These are phyloP conservation scores for Chaetothyriales sp. DNA, from an alignment of 2,329 filamentous ascomycete species.

Conservation along the genomic window DNA sequence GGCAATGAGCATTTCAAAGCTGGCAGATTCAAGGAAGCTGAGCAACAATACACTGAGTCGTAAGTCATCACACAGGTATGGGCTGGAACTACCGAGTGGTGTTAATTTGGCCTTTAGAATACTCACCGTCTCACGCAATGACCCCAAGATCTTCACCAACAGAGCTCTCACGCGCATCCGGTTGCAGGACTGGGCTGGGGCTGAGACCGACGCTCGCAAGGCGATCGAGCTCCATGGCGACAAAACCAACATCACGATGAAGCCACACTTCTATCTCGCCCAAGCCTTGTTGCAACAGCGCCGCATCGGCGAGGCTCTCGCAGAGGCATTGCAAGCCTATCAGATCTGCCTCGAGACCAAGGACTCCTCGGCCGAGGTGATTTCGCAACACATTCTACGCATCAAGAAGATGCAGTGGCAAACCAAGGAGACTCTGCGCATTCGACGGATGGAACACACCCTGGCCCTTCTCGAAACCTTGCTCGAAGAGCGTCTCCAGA, in stretches of 20 bases:
- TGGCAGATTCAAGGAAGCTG: constrained; percentile 30
- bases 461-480: constrained; percentile 27
- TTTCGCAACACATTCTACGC: constrained; percentile 58
- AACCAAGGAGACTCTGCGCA: constrained; percentile 41
- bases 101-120: constrained; percentile 38
- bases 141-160: constrained; percentile 74
- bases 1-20: constrained; percentile 33
- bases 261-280: constrained; percentile 69
- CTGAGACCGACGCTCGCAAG: constrained; percentile 59
- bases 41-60: constrained; percentile 34
- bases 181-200: constrained; percentile 56
- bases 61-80: constrained; percentile 16
- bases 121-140: constrained; percentile 53
- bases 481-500: constrained; percentile 25
- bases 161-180: constrained; percentile 70
- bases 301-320: constrained; percentile 57
- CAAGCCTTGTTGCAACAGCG: constrained; percentile 66
- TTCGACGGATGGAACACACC: constrained; percentile 32
- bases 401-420: constrained; percentile 85
- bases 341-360: constrained; percentile 46
- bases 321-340: constrained; percentile 58
- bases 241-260: constrained; percentile 47
- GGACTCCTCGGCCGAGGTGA: constrained; percentile 52
- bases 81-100: neutral
- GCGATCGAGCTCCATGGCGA: constrained; percentile 50